A percentile compares a stretch with the other conserved stretches of the same genome.
phyloP scores from a whole-genome alignment of 2,329 filamentous ascomycete species.

The Trematosphaeria pertusa region DNA sequence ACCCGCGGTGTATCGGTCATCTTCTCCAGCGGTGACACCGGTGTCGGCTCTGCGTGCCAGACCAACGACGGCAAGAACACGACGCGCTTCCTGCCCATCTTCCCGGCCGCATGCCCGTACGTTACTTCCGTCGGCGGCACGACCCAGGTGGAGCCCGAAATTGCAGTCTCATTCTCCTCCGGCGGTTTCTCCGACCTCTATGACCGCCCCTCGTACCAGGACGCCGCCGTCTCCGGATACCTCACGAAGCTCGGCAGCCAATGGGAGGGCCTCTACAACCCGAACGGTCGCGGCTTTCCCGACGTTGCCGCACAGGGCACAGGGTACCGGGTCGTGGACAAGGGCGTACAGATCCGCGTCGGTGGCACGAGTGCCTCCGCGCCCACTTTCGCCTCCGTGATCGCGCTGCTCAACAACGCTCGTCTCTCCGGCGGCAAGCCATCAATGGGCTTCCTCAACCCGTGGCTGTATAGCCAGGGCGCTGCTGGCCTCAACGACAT shows the following conservation, averaged over 20 bases:
- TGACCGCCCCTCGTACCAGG: constrained; percentile 52
- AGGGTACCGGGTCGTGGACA: constrained; percentile 45
- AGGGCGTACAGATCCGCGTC: constrained; percentile 38
- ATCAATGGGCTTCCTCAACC: constrained; percentile 49
- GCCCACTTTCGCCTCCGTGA: constrained; percentile 47
- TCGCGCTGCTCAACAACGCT: constrained; percentile 49
- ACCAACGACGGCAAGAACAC: constrained; percentile 55
- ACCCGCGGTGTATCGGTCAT: constrained; percentile 50
- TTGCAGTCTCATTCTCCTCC: constrained; percentile 49
- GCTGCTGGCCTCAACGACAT: constrained; percentile 58
- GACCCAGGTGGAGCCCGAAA: constrained; percentile 47
- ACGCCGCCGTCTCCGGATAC: constrained; percentile 48
- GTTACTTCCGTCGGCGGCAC: constrained; percentile 57
- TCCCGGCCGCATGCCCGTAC: constrained; percentile 57
- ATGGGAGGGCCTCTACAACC: constrained; percentile 53
- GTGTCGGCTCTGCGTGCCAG: constrained; percentile 52
- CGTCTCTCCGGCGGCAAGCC: constrained; percentile 44
- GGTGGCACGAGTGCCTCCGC: constrained; percentile 50
- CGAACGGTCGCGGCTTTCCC: constrained; percentile 52
- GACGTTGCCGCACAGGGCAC: constrained; percentile 52
- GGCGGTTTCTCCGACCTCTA: constrained; percentile 57
- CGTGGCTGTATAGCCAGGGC: constrained; percentile 52
- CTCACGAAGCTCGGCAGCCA: constrained; percentile 48
- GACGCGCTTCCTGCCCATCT: constrained; percentile 53
- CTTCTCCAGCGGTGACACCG: constrained; percentile 50